phyloP scores from a whole-genome alignment of 768 basidiomycete species.

The Naganishia onofrii region DNA sequence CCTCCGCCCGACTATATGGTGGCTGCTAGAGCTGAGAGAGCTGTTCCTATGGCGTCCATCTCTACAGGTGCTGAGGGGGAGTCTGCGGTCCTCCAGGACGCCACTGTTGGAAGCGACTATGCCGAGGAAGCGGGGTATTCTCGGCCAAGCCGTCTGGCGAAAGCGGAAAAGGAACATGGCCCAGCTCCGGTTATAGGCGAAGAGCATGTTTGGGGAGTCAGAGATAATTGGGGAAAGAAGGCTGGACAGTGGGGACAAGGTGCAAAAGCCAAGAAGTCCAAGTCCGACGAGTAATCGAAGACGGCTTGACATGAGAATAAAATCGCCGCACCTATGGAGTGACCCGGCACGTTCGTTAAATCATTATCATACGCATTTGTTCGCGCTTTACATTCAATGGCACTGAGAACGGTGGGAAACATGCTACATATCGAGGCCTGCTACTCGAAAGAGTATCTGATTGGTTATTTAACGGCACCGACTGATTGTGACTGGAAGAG shows the following conservation, averaged over 20 bases:
- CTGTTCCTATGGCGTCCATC: conserved; percentile 18
- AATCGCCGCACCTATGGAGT: background rate
- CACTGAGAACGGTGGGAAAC: background rate
- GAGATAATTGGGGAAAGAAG: conserved; percentile 50
- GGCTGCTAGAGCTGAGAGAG: background rate
- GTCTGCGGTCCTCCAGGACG: background rate
- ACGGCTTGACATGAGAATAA: too few species aligned
- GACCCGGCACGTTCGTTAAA: conserved; percentile 6
- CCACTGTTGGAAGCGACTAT: conserved; percentile 37
- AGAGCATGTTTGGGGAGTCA: conserved; percentile 51
- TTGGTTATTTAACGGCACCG: background rate
- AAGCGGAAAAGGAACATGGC: conserved; percentile 20
- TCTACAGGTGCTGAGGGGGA: conserved; percentile 12
- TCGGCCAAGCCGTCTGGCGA: conserved; percentile 29
- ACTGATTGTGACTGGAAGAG: background rate
- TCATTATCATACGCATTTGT: conserved; percentile 15
- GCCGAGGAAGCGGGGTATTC: conserved; percentile 48
- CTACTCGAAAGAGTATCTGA: background rate
- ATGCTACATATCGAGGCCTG: conserved; percentile 9
- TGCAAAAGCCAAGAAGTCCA: conserved; percentile 32
- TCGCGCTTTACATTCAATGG: background rate
- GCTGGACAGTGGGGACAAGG: conserved; percentile 52
- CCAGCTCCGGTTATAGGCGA: conserved; percentile 42
- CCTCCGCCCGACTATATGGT: conserved; percentile 24
- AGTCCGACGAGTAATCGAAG: too few species aligned